Evolutionary conservation across 2,329 filamentous ascomycete species (phyloP).

Genomic region (Akanthomyces lecanii): DNA sequence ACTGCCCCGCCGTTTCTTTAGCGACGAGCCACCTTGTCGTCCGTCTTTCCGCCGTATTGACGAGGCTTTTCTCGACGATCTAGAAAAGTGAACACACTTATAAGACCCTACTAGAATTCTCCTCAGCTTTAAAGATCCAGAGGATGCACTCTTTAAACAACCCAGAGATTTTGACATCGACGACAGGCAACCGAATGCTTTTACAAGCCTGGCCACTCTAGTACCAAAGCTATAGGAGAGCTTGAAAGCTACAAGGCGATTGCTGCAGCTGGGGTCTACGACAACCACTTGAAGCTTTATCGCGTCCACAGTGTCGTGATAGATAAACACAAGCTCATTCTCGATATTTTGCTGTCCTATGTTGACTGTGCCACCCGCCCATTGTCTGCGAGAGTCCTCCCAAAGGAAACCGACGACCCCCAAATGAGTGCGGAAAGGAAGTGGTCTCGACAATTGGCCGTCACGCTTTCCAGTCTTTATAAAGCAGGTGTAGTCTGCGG

Average conservation of each 20-base stretch:
- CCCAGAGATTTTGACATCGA: constrained; percentile 22
- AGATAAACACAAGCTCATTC: constrained; percentile 19
- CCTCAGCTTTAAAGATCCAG: constrained; percentile 19
- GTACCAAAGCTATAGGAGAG: constrained; percentile 16
- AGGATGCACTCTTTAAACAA: constrained; percentile 23
- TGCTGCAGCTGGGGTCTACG: constrained; percentile 13
- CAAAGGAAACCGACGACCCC: constrained; percentile 14
- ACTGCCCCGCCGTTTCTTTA: background rate
- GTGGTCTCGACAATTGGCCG: constrained; percentile 21
- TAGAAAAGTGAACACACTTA: constrained; percentile 23
- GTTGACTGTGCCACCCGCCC: constrained; percentile 9
- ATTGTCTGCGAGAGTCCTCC: background rate
- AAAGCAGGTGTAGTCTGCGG: constrained; percentile 19
- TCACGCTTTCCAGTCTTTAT: constrained; percentile 21
- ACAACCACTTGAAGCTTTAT: constrained; percentile 18
- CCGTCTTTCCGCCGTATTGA: constrained; percentile 20
- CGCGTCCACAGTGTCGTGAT: constrained; percentile 22
- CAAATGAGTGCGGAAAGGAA: constrained; percentile 12
- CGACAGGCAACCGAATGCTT: constrained; percentile 20
- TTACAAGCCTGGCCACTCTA: constrained; percentile 22
- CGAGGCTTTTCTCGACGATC: constrained; percentile 21
- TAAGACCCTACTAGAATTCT: constrained; percentile 22
- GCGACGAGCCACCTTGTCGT: background rate
- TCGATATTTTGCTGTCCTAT: constrained; percentile 19
- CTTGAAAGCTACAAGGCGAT: constrained; percentile 20